Base-by-base conservation (phyloP, 257 asterid genomes). In the Lantana camara region DNA sequence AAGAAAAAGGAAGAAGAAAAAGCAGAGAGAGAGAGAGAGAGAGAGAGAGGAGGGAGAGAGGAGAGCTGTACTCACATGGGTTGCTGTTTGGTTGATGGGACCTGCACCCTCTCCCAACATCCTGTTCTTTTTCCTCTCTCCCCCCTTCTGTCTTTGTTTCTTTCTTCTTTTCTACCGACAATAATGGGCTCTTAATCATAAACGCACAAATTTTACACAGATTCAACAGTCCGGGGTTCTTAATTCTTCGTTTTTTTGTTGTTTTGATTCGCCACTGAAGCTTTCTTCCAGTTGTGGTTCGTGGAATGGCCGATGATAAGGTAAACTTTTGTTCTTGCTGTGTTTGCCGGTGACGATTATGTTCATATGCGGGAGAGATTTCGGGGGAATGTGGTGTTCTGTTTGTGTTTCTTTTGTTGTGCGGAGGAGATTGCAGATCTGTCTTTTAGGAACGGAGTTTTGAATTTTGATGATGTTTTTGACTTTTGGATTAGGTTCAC, bases 21-120 rank as follows among this genome's bases (percentile, higher is more conserved):
- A 35, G 13, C 12, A 8, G 2, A 14, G 42, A 63, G 16, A 81
- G 63, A 75, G 41, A 35, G 40, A 35, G 40, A 35, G 9, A 35
- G 40, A 35, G 40, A 7, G 9, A 7, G 40, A 10, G 40, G 9
- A 7, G 40, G 9, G 40, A 5, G 9, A 7, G 71, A 46, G 48
- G 52, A 32, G 73, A 77, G 88, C 81, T 79, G 88, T 64, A 76
- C 60, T 82, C 90, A 84, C 85, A 84, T 79, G 90, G 90, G 75
- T 44, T 67, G 73, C 55, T 68, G 70, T 60, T 60, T 70, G 74
- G 63, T 70, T 76, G 70, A 72, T 82, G 75, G 75, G 70, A 57
- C 71, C 69, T 68, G 50, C 66, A 38, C 66, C 73, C 77, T 35
- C 49, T 9, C 49, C 15, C 41, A 16, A 16, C 20, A 13, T 38